Conservation (phyloP, 2,329 filamentous ascomycete species). For the Fusarium sp. region DNA sequence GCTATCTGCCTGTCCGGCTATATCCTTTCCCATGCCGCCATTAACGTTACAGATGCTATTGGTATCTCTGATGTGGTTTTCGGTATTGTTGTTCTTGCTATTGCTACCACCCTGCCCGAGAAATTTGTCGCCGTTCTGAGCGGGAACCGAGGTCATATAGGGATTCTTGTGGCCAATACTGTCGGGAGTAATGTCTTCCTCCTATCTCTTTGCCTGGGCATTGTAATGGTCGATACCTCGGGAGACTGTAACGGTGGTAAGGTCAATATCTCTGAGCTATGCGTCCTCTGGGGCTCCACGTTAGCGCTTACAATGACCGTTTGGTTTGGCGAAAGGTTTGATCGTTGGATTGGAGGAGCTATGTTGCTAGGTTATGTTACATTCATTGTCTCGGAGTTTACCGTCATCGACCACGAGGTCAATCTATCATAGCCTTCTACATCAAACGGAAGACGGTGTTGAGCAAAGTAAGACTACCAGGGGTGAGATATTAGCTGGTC, state of each 20-base stretch:
- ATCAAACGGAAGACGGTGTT: fast-evolving
- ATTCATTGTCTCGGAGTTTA: background rate
- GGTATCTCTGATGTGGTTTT: background rate
- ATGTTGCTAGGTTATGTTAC: background rate
- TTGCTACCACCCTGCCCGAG: background rate
- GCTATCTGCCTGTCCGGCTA: background rate
- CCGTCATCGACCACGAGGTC: fast-evolving
- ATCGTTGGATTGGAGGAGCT: background rate
- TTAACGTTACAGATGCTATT: background rate
- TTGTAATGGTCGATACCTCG: background rate
- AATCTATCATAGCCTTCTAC: fast-evolving
- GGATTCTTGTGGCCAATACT: background rate
- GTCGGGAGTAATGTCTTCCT: background rate
- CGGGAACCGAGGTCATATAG: background rate
- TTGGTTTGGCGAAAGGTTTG: background rate
- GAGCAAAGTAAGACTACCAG: background rate
- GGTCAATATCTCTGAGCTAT: fast-evolving
- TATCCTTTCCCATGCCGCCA: background rate
- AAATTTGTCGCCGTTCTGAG: background rate
- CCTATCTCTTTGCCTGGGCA: background rate
- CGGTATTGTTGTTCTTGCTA: background rate
- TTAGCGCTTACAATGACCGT: background rate
- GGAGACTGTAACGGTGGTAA: background rate
- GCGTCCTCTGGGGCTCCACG: background rate
- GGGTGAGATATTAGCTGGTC: no score